These are phyloP conservation scores for Calocybe gangraenosa DNA, from an alignment of 768 basidiomycete genomes.

Conservation along the genomic window DNA sequence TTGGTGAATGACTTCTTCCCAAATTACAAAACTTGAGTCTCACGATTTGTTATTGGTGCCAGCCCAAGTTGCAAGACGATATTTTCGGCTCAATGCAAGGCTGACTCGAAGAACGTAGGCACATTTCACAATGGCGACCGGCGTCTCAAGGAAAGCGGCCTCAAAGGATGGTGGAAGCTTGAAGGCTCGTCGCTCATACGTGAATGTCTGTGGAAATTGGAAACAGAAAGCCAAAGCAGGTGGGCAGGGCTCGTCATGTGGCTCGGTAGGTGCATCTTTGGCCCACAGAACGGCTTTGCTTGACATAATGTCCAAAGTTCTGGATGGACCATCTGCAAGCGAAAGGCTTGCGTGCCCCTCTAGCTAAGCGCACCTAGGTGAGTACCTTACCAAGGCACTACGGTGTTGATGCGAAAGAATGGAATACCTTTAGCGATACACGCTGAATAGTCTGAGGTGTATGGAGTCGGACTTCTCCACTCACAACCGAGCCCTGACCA, in stretches of 20 bases:
- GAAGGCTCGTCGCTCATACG: constrained; percentile 23
- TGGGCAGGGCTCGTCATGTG: constrained; percentile 25
- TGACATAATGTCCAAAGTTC: constrained; percentile 24
- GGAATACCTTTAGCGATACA: constrained; percentile 33
- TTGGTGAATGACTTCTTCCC: background rate
- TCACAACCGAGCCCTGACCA: constrained; percentile 28
- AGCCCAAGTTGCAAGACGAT: constrained; percentile 29
- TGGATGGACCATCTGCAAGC: constrained; percentile 25
- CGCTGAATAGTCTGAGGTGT: constrained; percentile 24
- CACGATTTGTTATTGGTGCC: constrained; percentile 30
- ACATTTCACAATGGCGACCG: constrained; percentile 29
- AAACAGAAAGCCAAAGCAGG: constrained; percentile 33
- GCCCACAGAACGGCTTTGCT: constrained; percentile 28
- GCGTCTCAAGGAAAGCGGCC: constrained; percentile 26
- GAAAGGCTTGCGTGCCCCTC: constrained; percentile 32
- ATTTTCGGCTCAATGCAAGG: constrained; percentile 27
- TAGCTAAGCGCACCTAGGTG: constrained; percentile 21
- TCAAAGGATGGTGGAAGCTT: constrained; percentile 37
- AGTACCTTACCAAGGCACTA: background rate
- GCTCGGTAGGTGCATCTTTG: constrained; percentile 8
- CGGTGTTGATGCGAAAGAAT: background rate
- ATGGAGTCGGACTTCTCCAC: constrained; percentile 32
- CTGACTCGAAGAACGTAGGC: constrained; percentile 29
- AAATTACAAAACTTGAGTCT: constrained; percentile 5
- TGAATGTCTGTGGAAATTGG: constrained; percentile 30